Evolutionary conservation across 345 rosid species (phyloP).

Genomic region (Populus alba): DNA sequence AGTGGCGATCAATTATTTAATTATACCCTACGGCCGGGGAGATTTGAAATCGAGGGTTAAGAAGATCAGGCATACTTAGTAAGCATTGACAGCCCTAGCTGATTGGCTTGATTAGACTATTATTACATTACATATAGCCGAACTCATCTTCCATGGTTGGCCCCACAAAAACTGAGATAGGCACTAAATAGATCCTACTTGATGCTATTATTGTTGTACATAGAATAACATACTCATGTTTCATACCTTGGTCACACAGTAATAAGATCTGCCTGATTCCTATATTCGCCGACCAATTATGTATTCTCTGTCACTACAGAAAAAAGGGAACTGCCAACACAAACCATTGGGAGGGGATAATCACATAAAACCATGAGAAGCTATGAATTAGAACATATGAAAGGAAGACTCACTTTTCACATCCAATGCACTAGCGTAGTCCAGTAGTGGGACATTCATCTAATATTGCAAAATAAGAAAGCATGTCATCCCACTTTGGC

Average conservation of each 20-base stretch:
- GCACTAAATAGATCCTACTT: neutral
- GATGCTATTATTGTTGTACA: too few species aligned
- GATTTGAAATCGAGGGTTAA: neutral
- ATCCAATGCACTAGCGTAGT: slow-evolving; percentile 84
- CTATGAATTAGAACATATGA: neutral
- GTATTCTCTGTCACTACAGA: slow-evolving; percentile 84
- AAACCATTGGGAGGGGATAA: slow-evolving; percentile 8
- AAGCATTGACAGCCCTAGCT: neutral
- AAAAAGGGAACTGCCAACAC: slow-evolving; percentile 68
- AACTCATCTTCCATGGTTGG: neutral
- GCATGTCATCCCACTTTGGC: slow-evolving; percentile 81
- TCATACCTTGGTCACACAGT: slow-evolving; percentile 79
- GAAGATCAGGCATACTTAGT: neutral
- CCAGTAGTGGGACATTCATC: slow-evolving; percentile 57
- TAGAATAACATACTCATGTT: neutral
- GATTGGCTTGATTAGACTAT: neutral
- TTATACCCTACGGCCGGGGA: neutral
- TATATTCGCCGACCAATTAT: slow-evolving; percentile 78
- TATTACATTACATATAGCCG: neutral
- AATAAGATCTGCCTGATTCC: slow-evolving; percentile 57
- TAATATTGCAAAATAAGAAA: slow-evolving; percentile 43
- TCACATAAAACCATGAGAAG: neutral
- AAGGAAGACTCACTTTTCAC: slow-evolving; percentile 47
- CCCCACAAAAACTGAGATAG: neutral
- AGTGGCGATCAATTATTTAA: neutral